phyloP scores from a whole-genome alignment of 176 grass and related monocot genomes.

The Carex littledalei region DNA sequence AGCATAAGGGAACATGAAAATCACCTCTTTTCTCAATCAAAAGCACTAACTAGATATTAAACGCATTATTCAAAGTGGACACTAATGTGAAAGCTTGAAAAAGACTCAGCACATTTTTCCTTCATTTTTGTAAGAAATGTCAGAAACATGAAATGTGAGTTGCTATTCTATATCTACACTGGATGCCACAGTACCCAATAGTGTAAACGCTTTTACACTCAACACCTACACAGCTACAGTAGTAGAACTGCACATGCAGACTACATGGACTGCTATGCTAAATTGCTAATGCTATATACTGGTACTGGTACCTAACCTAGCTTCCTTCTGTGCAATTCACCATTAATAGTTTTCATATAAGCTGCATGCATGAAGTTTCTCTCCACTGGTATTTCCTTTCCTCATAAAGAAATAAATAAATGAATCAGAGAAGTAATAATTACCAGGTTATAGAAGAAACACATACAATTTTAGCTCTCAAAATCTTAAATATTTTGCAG shows the following conservation, averaged over 20 bases:
- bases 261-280: background rate
- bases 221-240: slow-evolving; percentile 5
- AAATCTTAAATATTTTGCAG: too few species aligned
- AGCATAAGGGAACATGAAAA: background rate
- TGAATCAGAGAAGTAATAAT: background rate
- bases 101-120: too few species aligned
- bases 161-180: slow-evolving; percentile 1
- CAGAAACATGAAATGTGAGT: background rate
- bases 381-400: background rate
- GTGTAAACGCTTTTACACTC: background rate
- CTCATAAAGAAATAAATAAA: background rate
- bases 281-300: too few species aligned
- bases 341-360: too few species aligned
- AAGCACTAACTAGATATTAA: too few species aligned
- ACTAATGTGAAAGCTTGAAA: too few species aligned
- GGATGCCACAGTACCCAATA: background rate
- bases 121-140: background rate
- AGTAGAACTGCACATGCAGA: background rate
- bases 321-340: too few species aligned
- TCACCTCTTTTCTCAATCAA: background rate
- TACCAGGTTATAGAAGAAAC: background rate
- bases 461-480: background rate
- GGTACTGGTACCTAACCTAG: too few species aligned
- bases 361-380: background rate
- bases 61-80: too few species aligned